Evolutionary conservation across 2,329 filamentous ascomycete genomes (phyloP), one percentile per base, ranked within the genome.

Genomic region (Paraconiothyrium brasiliense): DNA sequence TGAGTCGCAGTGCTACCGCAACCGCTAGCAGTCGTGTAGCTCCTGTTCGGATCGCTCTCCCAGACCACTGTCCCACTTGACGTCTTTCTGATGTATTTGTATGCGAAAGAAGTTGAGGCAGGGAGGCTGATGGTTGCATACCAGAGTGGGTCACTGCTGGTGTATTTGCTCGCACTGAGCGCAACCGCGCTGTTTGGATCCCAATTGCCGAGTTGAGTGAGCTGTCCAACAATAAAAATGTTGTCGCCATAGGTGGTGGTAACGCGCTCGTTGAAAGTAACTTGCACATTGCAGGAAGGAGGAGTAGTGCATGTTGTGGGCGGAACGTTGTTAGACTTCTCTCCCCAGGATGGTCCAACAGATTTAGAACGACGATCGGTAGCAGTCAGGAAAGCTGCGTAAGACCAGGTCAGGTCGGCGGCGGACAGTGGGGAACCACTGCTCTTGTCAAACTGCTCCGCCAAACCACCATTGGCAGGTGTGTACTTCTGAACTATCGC

Each of bases 391-490:
- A 92, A 89, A 0, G 89, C 84, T 1, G 89, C 89, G 66, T 92
- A 92, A 0, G 89, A 91, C 90, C 90, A 92, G 3, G 90, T 92
- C 32, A 92, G 80, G 65, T 92, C 88, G 20, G 81, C 78, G 0
- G 90, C 90, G 1, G 89, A 91, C 4, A 89, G 78, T 1, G 87
- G 88, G 0, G 70, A 65, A 34, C 81, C 81, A 35, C 69, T 73
- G 14, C 69, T 74, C 67, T 84, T 84, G 66, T 85, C 83, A 69
- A 86, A 92, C 74, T 92, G 90, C 79, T 93, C 90, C 1, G 87
- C 81, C 14, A 92, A 74, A 1, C 85, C 85, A n/a, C 91, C 91
- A 65, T 88, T 86, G 0, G 82, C 66, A 2, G 84, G 83, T 0
- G 86, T 85, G 70, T 86, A 85, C 61, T 80, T 74, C 51, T 81